phyloP scores from a whole-genome alignment of 1,139 yeast species.

The Kodamaea derodonti region DNA sequence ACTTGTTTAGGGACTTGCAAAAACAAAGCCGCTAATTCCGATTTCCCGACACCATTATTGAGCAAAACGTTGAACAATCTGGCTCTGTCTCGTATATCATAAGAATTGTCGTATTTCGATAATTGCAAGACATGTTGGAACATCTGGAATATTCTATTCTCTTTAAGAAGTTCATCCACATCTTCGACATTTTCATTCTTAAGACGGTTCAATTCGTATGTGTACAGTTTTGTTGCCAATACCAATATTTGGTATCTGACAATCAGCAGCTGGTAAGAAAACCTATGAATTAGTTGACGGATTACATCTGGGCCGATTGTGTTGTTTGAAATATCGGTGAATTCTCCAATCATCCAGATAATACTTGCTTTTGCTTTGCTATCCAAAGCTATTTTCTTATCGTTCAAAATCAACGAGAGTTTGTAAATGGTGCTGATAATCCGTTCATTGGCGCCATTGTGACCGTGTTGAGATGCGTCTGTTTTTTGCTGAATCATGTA shows the following conservation, averaged over 20 bases:
- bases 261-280: slow-evolving; percentile 50
- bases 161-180: slow-evolving; percentile 22
- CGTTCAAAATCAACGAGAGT: slow-evolving; percentile 31
- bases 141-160: slow-evolving; percentile 44
- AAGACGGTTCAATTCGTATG: slow-evolving; percentile 45
- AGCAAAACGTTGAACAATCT: slow-evolving; percentile 61
- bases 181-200: slow-evolving; percentile 22
- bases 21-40: slow-evolving; percentile 66
- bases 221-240: slow-evolving; percentile 69
- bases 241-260: slow-evolving; percentile 72
- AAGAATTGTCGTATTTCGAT: slow-evolving; percentile 69
- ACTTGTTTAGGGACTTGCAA: slow-evolving; percentile 82
- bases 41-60: slow-evolving; percentile 28
- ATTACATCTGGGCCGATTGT: slow-evolving; percentile 74
- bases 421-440: slow-evolving; percentile 34
- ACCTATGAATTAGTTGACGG: slow-evolving; percentile 52
- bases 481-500: slow-evolving; percentile 61
- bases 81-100: slow-evolving; percentile 84
- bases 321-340: slow-evolving; percentile 39
- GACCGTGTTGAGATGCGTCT: slow-evolving; percentile 19
- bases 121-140: slow-evolving; percentile 61
- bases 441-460: slow-evolving; percentile 20
- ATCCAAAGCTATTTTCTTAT: slow-evolving; percentile 25
- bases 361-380: slow-evolving; percentile 74
- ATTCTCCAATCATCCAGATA: slow-evolving; percentile 90